Base-by-base conservation (phyloP, 2,329 filamentous ascomycete species). In the Coniochaeta prunicola region DNA sequence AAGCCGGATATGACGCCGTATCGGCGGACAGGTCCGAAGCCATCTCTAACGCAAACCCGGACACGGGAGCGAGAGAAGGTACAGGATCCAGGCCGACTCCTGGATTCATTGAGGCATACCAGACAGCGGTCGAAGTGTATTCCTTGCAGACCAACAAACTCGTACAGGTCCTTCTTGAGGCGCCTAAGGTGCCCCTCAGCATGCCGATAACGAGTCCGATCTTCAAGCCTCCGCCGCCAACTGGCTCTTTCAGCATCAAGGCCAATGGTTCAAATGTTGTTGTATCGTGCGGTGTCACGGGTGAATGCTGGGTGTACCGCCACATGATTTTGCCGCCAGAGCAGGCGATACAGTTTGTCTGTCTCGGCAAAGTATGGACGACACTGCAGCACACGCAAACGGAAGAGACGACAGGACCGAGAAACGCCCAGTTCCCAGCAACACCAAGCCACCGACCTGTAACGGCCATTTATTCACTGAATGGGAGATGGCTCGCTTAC, bases 291-390 rank as follows among this genome's bases (percentile, higher is more conserved):
- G 92, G 91, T 2, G 75, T 81, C 24, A 96, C 91, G 56, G 93
- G 93, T 13, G 93, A 97, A 74, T 86, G 93, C 53, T 96, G 89
- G 80, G 77, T 96, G 8, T 97, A 82, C 65, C 76, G 79, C 9
- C 82, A 86, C 62, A 70, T 77, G 9, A 65, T 73, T 10, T 69
- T 73, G 58, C 67, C 72, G 1, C 73, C 74, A 53, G 80, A 81
- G 24, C 68, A 71, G 53, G 74, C 74, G 24, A 64, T 75, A 50
- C 68, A 72, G 17, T 87, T 81, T 70, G 77, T 73, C 38, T 97
- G 92, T 66, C 79, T 94, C 58, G 92, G 88, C 21, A 99, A 99
- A 74, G 76, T 96, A 19, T 99, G 94, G 94, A 97, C 94, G 0
- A 87, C 86, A 50, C 77, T 96, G 30, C 90, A 94, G 68, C 82